A percentile compares a stretch with the other conserved stretches of the same genome.
These are phyloP conservation scores for Lachancea quebecensis DNA, from an alignment of 805 yeast genomes.

Conservation along the genomic window DNA sequence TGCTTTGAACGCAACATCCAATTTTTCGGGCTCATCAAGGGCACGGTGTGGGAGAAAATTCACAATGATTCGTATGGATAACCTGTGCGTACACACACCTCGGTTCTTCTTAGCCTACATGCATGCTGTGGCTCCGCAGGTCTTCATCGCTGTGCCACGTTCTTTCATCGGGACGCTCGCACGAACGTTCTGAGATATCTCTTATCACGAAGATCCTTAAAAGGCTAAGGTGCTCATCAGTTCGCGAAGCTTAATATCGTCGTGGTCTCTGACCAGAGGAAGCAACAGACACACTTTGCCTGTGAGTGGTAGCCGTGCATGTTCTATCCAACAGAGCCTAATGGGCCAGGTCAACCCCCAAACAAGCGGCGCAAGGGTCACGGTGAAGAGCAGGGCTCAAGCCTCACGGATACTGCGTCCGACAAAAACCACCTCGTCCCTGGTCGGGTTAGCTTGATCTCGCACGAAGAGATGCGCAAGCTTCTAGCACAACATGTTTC, in stretches of 20 bases:
- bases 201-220: not conserved
- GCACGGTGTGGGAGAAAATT: too few relatives aligned
- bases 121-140: not conserved
- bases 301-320: too few relatives aligned
- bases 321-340: not conserved
- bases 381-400: not conserved
- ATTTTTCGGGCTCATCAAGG: too few relatives aligned
- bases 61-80: too few relatives aligned
- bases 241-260: too few relatives aligned
- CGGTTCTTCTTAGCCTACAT: not conserved
- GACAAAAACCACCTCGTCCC: not conserved
- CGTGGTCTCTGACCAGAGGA: too few relatives aligned
- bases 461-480: conserved; percentile 7
- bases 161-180: not conserved
- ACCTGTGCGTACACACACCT: not conserved
- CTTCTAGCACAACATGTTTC: conserved; percentile 11
- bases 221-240: not conserved
- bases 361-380: conserved; percentile 2
- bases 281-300: too few relatives aligned
- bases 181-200: not conserved
- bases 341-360: not conserved
- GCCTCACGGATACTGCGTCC: not conserved
- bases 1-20: too few relatives aligned
- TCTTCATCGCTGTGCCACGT: too few relatives aligned
- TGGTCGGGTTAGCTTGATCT: conserved; percentile 1